A percentile compares a stretch with the other conserved stretches of the same genome.
Evolutionary conservation across 371 early-diverging fungal species (phyloP).

Genomic region (Mucor sp.): DNA sequence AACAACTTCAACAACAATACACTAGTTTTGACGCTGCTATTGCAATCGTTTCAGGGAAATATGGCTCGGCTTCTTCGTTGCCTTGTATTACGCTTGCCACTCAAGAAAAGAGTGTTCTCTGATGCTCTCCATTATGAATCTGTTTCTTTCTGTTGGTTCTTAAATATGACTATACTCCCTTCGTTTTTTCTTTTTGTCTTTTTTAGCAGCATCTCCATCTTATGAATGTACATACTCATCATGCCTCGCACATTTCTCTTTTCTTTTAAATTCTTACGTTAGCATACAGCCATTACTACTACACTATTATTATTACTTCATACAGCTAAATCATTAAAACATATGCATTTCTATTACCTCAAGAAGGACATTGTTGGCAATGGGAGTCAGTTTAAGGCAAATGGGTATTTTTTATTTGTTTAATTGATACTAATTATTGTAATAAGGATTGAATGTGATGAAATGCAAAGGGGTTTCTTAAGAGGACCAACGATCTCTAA

Average conservation of each 20-base stretch:
- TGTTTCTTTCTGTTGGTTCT: background rate
- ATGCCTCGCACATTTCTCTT: background rate
- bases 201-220: too few relatives aligned
- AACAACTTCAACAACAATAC: background rate
- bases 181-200: too few relatives aligned
- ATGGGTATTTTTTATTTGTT: background rate
- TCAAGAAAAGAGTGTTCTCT: background rate
- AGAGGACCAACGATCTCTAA: constrained; percentile 22
- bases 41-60: background rate
- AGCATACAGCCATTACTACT: background rate
- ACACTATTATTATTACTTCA: background rate
- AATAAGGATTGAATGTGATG: background rate
- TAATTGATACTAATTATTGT: background rate
- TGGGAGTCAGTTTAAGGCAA: too few relatives aligned
- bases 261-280: background rate
- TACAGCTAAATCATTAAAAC: background rate
- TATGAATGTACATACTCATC: background rate
- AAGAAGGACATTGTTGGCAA: too few relatives aligned
- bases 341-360: background rate
- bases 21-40: background rate
- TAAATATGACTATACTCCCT: background rate
- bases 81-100: background rate
- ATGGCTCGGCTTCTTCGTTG: background rate
- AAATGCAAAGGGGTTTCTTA: background rate
- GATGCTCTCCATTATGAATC: background rate